Percentiles rank a stretch among this genome's conserved stretches.
Evolutionary conservation across 192 early-diverging fungal species (phyloP).

Genomic region (Endogone sp.): DNA sequence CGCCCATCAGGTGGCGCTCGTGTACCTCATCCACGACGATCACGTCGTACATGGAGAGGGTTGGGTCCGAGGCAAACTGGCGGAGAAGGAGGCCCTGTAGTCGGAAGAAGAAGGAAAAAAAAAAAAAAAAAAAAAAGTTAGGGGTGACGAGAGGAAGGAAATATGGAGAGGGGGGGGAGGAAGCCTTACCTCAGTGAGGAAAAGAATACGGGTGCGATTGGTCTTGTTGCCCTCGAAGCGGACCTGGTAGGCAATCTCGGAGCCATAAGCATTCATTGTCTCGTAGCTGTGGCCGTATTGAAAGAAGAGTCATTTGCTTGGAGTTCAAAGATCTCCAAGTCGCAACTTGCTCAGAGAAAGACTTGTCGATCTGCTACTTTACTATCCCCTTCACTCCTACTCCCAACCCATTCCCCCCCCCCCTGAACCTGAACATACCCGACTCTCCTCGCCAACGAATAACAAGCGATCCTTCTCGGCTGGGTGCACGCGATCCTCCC

Average conservation of each 20-base stretch:
- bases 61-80: constrained; percentile 61
- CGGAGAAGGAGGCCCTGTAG: constrained; percentile 58
- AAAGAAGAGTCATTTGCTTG: too few relatives aligned
- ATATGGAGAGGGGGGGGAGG: too few relatives aligned
- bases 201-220: constrained; percentile 56
- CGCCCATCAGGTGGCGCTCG: constrained; percentile 58
- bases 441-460: constrained; percentile 51
- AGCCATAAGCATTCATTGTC: constrained; percentile 58
- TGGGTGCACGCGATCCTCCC: constrained; percentile 83
- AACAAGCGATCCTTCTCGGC: constrained; percentile 77
- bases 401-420: background rate
- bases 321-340: too few relatives aligned
- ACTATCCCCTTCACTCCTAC: too few relatives aligned
- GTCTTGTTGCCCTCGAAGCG: constrained; percentile 60
- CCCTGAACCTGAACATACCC: constrained; percentile 35
- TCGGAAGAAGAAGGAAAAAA: background rate
- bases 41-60: constrained; percentile 58
- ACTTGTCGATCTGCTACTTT: too few relatives aligned
- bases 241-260: constrained; percentile 64
- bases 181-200: constrained; percentile 70
- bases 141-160: too few relatives aligned
- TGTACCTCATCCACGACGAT: constrained; percentile 91
- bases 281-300: constrained; percentile 38
- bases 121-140: background rate
- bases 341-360: too few relatives aligned